Evolutionary conservation across 1,284 basidiomycete genomes (phyloP), one percentile per base, ranked within the genome.

Genomic region (Pholiota adiposa): DNA sequence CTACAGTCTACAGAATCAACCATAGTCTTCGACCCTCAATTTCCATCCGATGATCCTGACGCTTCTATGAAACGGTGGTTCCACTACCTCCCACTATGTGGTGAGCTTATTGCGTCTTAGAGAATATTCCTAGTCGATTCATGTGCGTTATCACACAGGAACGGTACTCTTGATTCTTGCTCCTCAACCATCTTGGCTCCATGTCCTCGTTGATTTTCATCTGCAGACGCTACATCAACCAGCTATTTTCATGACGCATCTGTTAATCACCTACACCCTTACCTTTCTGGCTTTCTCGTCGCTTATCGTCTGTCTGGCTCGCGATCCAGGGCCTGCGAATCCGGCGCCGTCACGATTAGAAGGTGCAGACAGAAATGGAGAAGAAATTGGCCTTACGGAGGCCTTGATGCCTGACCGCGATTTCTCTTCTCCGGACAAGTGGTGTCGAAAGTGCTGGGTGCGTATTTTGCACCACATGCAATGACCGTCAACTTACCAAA

Each of bases 381-480:
- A 79, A 29, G 84, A 86, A 51, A 72, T 88, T 50, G 81, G 80
- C 41, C 71, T 92, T 51, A 77, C 75, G 14, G 86, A 90, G 60
- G 89, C 87, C 38, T 76, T 92, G 41, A 79, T 88, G 70, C 70
- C 76, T 31, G 77, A 79, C 63, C 80, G 83, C 44, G 82, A 85
- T 52, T 82, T 82, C 60, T 72, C 77, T 60, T 69, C 77, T 23
- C 85, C 85, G 0, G 82, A 81, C 18, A 85, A 79, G 63, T 93
- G 90, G 89, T 93, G 91, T 72, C 81, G 84, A 57, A 88, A 85
- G 61, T 93, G 91, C 69, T 87, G 78, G 79, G 81, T 80, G 59
- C 53, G 76, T 67, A 9, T 19, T 54, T 19, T 19, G n/a, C 25
- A 49, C 29, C 25, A 23, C 18, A 19, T 31, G 48, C 33, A 4